Conservation (phyloP, 1,139 yeast species). For the Yamadazyma sp. region DNA sequence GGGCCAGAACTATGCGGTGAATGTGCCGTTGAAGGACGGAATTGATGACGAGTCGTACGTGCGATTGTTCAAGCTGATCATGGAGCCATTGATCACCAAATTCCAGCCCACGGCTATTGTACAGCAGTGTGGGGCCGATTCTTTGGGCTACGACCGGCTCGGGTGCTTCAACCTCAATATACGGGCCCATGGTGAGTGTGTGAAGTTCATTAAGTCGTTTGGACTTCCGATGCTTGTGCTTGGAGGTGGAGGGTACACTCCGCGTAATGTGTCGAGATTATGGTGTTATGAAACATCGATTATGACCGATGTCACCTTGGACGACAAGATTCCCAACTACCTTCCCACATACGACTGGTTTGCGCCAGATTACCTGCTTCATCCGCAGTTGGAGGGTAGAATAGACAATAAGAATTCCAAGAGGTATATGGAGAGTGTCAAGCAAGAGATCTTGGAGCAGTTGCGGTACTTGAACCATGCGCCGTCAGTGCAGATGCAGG, state of each 20-base stretch:
- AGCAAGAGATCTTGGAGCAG: constrained; percentile 77
- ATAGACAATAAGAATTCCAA: constrained; percentile 86
- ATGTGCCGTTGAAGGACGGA: constrained; percentile 90
- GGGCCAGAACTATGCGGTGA: constrained; percentile 84
- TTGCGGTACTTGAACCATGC: constrained; percentile 83
- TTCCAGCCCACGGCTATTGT: constrained; percentile 87
- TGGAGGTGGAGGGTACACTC: constrained; percentile 98
- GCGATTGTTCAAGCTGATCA: constrained; percentile 71
- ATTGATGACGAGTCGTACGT: constrained; percentile 87
- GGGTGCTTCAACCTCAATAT: constrained; percentile 92
- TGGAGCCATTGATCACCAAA: constrained; percentile 80
- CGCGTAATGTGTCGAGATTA: constrained; percentile 87
- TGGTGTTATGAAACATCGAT: constrained; percentile 97
- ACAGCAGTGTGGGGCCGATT: constrained; percentile 91
- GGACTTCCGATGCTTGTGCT: constrained; percentile 87
- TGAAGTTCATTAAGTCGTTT: constrained; percentile 81
- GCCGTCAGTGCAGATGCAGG: constrained; percentile 92
- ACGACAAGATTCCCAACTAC: constrained; percentile 71
- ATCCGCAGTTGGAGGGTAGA: constrained; percentile 86
- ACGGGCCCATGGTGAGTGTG: constrained; percentile 95
- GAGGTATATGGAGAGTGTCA: constrained; percentile 79
- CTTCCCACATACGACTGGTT: constrained; percentile 86
- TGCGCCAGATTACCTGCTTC: constrained; percentile 88
- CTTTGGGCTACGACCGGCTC: constrained; percentile 84
- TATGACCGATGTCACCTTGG: constrained; percentile 74